phyloP scores from a whole-genome alignment of 305 asterid genomes.

The Fraxinus angustifolia region DNA sequence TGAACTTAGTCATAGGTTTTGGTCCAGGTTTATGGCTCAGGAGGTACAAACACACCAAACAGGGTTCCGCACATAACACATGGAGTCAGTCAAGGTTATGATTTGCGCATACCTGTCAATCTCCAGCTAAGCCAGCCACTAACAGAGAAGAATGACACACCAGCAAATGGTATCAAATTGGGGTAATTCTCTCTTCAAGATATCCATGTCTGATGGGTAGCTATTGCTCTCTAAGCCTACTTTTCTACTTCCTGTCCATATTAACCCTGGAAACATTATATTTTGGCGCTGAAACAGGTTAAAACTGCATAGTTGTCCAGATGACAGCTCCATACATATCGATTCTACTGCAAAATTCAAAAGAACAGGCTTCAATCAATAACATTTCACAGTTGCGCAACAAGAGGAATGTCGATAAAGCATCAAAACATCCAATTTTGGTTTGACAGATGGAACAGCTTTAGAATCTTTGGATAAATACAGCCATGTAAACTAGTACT shows the following conservation, averaged over 20 bases:
- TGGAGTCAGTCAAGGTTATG: slow-evolving; percentile 28
- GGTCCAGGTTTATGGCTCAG: slow-evolving; percentile 44
- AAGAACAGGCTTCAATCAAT: slow-evolving; percentile 19
- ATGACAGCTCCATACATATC: background rate
- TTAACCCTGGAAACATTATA: background rate
- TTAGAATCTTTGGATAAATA: slow-evolving; percentile 13
- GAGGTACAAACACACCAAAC: slow-evolving; percentile 31
- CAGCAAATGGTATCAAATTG: slow-evolving; percentile 32
- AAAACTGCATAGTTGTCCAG: background rate
- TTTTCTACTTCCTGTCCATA: background rate
- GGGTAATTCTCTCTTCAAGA: slow-evolving; percentile 39
- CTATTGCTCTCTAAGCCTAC: background rate
- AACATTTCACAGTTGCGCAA: slow-evolving; percentile 15
- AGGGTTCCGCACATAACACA: slow-evolving; percentile 14
- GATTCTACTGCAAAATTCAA: slow-evolving; percentile 12
- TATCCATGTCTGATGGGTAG: background rate
- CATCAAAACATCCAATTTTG: slow-evolving; percentile 22
- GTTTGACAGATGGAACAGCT: slow-evolving; percentile 19
- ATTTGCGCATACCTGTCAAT: slow-evolving; percentile 34
- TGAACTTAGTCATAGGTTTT: slow-evolving; percentile 14
- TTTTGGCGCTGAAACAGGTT: background rate
- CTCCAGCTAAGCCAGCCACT: slow-evolving; percentile 59
- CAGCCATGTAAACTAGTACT: slow-evolving; percentile 21
- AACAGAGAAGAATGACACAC: slow-evolving; percentile 25
- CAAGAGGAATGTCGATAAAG: slow-evolving; percentile 20